Conservation (phyloP, 2,329 filamentous ascomycete species). For the Trichophyton equinum region DNA sequence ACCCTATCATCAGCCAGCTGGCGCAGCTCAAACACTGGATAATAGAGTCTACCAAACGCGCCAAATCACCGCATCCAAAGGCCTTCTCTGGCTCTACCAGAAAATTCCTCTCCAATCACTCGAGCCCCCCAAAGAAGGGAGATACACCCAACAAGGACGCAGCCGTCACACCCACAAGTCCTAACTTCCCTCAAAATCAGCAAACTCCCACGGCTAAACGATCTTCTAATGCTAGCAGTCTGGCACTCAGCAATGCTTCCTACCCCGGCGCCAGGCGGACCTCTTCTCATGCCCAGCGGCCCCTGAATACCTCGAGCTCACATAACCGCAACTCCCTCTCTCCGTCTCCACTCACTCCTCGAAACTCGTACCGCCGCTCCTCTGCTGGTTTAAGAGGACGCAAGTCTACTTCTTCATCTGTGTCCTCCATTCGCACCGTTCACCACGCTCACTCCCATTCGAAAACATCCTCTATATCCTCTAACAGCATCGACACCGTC, state of each 20-base stretch:
- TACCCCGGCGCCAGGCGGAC: conserved; percentile 30
- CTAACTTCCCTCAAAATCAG: conserved; percentile 18
- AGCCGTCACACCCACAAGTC: conserved; percentile 15
- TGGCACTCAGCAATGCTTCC: conserved; percentile 32
- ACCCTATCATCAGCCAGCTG: conserved; percentile 54
- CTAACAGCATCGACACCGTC: conserved; percentile 58
- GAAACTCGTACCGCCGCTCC: conserved; percentile 70
- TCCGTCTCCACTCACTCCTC: conserved; percentile 75
- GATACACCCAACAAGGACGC: conserved; percentile 22
- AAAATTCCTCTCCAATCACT: conserved; percentile 28
- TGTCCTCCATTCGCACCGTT: conserved; percentile 85
- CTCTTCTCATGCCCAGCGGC: conserved; percentile 26
- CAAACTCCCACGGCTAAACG: conserved; percentile 30
- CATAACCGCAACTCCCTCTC: conserved; percentile 61
- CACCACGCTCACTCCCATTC: conserved; percentile 82
- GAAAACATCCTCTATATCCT: conserved; percentile 88
- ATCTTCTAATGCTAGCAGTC: conserved; percentile 30
- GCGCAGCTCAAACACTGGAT: conserved; percentile 61
- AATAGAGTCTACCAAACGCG: conserved; percentile 52
- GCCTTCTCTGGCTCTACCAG: conserved; percentile 22
- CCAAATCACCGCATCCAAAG: conserved; percentile 42
- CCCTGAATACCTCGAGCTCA: conserved; percentile 25
- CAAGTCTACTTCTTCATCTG: conserved; percentile 90
- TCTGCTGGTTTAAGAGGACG: conserved; percentile 75
- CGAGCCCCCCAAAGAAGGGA: conserved; percentile 29